Evolutionary conservation across 352 stramenopile species (phyloP).

Genomic region (Phytophthora idaei): DNA sequence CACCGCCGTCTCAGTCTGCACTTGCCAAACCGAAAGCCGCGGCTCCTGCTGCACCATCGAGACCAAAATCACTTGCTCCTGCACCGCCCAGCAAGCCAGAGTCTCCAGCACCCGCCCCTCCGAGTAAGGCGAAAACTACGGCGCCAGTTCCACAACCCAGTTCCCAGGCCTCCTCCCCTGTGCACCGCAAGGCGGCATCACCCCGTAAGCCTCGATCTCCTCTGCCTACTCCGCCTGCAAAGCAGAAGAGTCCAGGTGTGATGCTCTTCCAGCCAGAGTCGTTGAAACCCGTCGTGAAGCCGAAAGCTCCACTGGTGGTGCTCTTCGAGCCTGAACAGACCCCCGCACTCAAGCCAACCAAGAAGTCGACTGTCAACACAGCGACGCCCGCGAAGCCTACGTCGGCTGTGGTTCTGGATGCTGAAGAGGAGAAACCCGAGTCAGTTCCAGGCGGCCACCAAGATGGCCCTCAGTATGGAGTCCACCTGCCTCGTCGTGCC

Average conservation of each 20-base stretch:
- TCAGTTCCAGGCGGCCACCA: slow-evolving; percentile 7
- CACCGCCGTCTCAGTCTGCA: slow-evolving; percentile 7
- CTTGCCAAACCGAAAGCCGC: slow-evolving; percentile 13
- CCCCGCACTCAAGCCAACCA: slow-evolving; percentile 10
- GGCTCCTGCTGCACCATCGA: slow-evolving; percentile 8
- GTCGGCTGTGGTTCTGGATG: slow-evolving; percentile 24
- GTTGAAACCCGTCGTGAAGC: slow-evolving; percentile 35
- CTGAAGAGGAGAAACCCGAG: slow-evolving; percentile 25
- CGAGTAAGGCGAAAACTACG: slow-evolving; percentile 12
- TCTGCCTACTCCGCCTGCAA: slow-evolving; percentile 11
- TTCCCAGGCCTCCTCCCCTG: not conserved
- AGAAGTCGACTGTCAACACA: slow-evolving; percentile 18
- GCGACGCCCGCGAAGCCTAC: slow-evolving; percentile 28
- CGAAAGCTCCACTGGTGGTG: slow-evolving; percentile 32
- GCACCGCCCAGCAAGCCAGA: slow-evolving; percentile 20
- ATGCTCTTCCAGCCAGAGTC: slow-evolving; percentile 42
- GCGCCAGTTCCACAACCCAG: slow-evolving; percentile 1
- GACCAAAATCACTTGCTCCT: slow-evolving; percentile 13
- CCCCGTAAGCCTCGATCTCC: slow-evolving; percentile 19
- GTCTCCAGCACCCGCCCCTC: slow-evolving; percentile 10
- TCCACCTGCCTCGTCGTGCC: slow-evolving; percentile 43
- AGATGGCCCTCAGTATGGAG: slow-evolving; percentile 17
- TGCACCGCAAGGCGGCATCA: slow-evolving; percentile 20
- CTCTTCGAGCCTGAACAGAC: slow-evolving; percentile 38
- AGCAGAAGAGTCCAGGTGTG: slow-evolving; percentile 30